phyloP scores from a whole-genome alignment of 495 filamentous ascomycete species.

The Penicillium alfredii region DNA sequence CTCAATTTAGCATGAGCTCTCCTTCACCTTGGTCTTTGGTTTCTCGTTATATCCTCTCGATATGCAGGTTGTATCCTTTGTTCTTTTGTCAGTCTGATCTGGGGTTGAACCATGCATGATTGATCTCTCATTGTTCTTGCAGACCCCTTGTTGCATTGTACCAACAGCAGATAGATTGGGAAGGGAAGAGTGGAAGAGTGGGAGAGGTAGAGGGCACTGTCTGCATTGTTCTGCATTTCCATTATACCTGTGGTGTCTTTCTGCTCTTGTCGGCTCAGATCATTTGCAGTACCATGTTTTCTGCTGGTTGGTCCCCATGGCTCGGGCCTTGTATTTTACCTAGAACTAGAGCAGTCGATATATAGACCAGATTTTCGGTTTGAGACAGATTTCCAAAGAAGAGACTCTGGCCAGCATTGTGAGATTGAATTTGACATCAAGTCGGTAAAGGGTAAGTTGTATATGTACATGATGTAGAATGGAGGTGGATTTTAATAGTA shows the following conservation, averaged over 20 bases:
- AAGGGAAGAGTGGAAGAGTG: constrained; percentile 9
- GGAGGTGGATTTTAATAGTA: too few relatives aligned
- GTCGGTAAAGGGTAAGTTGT: too few relatives aligned
- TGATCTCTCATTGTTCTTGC: constrained; percentile 9
- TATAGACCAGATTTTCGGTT: constrained; percentile 1
- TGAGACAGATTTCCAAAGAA: too few relatives aligned
- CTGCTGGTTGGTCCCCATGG: neutral
- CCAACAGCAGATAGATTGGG: constrained; percentile 34
- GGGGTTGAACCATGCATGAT: constrained; percentile 6
- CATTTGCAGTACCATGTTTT: constrained; percentile 1
- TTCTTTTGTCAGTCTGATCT: constrained; percentile 1
- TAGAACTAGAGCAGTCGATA: constrained; percentile 20
- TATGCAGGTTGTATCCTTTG: too few relatives aligned
- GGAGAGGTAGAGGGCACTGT: constrained; percentile 1
- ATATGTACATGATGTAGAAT: constrained; percentile 9
- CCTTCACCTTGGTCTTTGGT: constrained; percentile 8
- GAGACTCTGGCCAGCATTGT: too few relatives aligned
- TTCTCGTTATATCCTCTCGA: too few relatives aligned
- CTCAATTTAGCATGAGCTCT: constrained; percentile 25
- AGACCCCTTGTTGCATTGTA: constrained; percentile 27
- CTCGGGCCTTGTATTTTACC: constrained; percentile 5
- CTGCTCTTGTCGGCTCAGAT: constrained; percentile 1
- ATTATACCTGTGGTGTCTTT: neutral
- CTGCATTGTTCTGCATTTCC: neutral
- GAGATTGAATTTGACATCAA: too few relatives aligned